phyloP scores from a whole-genome alignment of 2,329 filamentous ascomycete genomes.

The Domatiomyces catenatus region DNA sequence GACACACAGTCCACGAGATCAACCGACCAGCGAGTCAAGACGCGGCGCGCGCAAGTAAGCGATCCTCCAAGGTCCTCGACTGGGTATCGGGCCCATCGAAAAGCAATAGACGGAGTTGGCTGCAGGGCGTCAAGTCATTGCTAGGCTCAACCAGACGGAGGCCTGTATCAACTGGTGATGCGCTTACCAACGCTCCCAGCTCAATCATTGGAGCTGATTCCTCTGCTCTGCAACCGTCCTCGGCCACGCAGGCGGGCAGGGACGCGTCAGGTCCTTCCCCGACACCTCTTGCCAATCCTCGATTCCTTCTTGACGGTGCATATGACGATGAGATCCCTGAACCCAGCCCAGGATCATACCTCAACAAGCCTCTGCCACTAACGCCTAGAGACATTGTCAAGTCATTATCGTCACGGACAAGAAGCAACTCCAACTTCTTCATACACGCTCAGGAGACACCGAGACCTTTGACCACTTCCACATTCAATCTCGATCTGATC shows the following conservation, averaged over 20 bases:
- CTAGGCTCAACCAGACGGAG: background rate
- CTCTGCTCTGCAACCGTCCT: background rate
- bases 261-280: background rate
- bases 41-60: background rate
- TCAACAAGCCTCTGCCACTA: constrained; percentile 13
- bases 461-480: background rate
- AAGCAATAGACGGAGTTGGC: background rate
- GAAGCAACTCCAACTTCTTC: background rate
- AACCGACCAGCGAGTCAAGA: background rate
- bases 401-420: background rate
- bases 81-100: background rate
- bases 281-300: background rate
- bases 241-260: background rate
- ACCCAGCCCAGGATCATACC: constrained; percentile 1
- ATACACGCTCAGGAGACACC: background rate
- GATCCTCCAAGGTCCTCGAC: background rate
- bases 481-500: constrained; percentile 1
- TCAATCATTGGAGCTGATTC: background rate
- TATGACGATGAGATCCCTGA: constrained; percentile 1
- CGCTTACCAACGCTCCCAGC: background rate
- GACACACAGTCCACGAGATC: background rate
- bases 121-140: background rate
- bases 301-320: constrained; percentile 9
- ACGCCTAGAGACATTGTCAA: constrained; percentile 7
- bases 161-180: background rate